Conservation (phyloP, 176 grass and related monocot genomes). For the Carex littledalei region DNA sequence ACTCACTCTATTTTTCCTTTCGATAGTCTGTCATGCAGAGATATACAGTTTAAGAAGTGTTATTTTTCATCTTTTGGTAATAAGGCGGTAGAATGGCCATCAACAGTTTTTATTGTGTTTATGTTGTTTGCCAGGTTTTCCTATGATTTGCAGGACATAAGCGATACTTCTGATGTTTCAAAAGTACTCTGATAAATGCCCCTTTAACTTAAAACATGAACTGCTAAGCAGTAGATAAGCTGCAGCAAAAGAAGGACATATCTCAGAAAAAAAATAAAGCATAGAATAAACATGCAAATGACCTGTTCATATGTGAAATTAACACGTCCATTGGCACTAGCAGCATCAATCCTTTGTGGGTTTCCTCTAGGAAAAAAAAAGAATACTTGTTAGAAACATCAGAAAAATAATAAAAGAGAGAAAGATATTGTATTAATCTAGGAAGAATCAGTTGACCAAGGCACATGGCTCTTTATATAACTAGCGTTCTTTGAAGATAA, state of each 20-base stretch:
- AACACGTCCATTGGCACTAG: conserved; percentile 78
- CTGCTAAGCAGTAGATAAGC: background rate
- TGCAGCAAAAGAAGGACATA: background rate
- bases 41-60: background rate
- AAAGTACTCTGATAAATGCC: background rate
- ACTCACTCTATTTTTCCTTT: background rate
- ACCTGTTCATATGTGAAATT: conserved; percentile 95
- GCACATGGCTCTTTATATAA: background rate
- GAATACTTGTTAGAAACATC: background rate
- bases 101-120: background rate
- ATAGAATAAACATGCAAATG: conserved; percentile 4
- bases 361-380: conserved; percentile 58
- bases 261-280: background rate
- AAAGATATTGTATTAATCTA: background rate
- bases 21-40: background rate
- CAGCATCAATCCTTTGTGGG: conserved; percentile 85
- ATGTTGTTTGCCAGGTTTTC: background rate
- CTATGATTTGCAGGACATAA: background rate
- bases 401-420: background rate
- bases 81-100: background rate
- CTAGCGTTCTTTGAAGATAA: background rate
- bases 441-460: background rate
- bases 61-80: background rate
- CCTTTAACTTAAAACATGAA: background rate
- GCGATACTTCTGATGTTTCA: background rate